phyloP scores from a whole-genome alignment of 2,329 filamentous ascomycete species.

The Chaetomium sp. region DNA sequence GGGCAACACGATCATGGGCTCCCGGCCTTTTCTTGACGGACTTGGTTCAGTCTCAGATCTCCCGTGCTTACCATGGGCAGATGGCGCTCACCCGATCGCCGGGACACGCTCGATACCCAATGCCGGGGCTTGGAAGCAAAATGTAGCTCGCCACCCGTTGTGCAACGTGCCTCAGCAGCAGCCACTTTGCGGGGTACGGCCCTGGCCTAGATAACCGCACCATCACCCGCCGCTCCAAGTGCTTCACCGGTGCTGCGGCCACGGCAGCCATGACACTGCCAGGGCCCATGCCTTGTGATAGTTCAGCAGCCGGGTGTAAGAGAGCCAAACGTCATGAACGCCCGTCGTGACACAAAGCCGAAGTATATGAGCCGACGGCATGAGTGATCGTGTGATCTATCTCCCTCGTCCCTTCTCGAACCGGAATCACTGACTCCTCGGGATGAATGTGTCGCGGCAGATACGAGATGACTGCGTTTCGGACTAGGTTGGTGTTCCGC shows the following conservation, averaged over 20 bases:
- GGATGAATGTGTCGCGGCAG: background rate
- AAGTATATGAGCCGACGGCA: background rate
- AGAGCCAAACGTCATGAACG: background rate
- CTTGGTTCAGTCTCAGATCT: background rate
- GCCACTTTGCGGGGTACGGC: slow-evolving; percentile 27
- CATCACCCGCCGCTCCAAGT: background rate
- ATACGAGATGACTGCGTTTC: background rate
- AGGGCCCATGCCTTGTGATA: background rate
- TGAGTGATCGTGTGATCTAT: background rate
- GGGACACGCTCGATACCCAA: background rate
- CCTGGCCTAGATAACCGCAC: slow-evolving; percentile 7
- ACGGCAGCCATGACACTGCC: slow-evolving; percentile 13
- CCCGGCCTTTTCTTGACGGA: background rate
- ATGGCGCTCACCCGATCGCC: background rate
- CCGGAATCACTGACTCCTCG: background rate
- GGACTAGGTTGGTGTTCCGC: background rate
- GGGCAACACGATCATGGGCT: background rate
- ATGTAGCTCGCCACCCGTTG: slow-evolving; percentile 14
- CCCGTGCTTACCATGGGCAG: background rate
- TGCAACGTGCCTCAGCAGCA: slow-evolving; percentile 26
- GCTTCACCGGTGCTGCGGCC: slow-evolving; percentile 20
- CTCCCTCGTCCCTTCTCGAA: background rate
- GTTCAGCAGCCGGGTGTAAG: background rate
- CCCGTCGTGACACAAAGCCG: background rate
- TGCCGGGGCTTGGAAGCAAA: slow-evolving; percentile 4